A percentile compares a stretch with the other conserved stretches of the same genome.
Conservation (phyloP, 805 yeast species). For the Kodamaea kakaduensis region DNA sequence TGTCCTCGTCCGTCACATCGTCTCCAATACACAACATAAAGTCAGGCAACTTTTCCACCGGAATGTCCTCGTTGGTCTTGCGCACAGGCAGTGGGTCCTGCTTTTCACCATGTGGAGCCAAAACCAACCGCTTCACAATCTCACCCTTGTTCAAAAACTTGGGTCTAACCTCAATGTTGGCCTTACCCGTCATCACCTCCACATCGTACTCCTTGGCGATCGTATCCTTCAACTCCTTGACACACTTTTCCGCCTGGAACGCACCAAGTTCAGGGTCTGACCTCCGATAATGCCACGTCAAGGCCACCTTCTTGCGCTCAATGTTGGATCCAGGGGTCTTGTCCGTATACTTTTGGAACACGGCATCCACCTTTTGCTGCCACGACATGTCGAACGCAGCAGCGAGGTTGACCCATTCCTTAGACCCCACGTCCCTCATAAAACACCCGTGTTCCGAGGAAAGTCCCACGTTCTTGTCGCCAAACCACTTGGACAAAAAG, state of each 20-base stretch:
- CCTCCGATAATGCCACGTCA: constrained; percentile 97
- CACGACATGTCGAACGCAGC: constrained; percentile 86
- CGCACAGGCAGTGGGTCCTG: constrained; percentile 35
- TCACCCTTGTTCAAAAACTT: constrained; percentile 94
- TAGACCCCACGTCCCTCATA: constrained; percentile 63
- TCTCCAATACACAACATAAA: constrained; percentile 91
- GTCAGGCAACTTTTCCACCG: constrained; percentile 59
- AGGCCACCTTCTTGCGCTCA: constrained; percentile 86
- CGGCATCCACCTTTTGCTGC: constrained; percentile 78
- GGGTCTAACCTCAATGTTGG: constrained; percentile 96
- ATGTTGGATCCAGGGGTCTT: constrained; percentile 86
- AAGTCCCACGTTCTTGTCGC: constrained; percentile 67
- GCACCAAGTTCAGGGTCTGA: constrained; percentile 92
- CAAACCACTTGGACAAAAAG: constrained; percentile 86
- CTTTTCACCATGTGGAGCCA: constrained; percentile 55
- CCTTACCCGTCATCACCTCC: constrained; percentile 96
- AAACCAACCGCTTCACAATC: constrained; percentile 76
- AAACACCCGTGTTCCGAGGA: constrained; percentile 99
- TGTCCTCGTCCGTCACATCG: constrained; percentile 95
- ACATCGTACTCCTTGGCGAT: constrained; percentile 69
- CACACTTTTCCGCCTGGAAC: constrained; percentile 75
- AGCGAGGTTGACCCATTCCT: constrained; percentile 80
- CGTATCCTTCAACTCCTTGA: constrained; percentile 55
- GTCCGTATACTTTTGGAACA: constrained; percentile 72
- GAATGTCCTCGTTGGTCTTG: constrained; percentile 22